Percentiles rank a stretch among this genome's conserved stretches.
phyloP scores from a whole-genome alignment of 2,329 filamentous ascomycete species.

The Aspergillus awamori region DNA sequence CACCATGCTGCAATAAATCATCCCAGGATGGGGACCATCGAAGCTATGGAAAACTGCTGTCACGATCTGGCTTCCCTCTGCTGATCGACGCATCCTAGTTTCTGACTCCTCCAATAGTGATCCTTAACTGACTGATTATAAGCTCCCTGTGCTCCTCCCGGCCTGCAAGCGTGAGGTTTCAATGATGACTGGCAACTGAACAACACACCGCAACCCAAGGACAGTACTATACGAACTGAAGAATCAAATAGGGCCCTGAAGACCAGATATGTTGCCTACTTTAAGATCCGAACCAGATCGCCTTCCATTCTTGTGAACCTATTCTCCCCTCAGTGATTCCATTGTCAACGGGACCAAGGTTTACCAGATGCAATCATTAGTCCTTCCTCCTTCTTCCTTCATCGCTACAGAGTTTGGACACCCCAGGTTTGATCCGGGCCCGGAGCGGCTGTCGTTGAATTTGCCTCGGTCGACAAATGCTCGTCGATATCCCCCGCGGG shows the following conservation, averaged over 20 bases:
- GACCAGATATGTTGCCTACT: slow-evolving; percentile 35
- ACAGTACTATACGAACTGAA: slow-evolving; percentile 1
- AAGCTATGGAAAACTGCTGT: slow-evolving; percentile 42
- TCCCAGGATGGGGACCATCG: slow-evolving; percentile 36
- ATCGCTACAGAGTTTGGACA: slow-evolving; percentile 41
- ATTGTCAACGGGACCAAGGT: slow-evolving; percentile 14
- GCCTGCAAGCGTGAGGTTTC: slow-evolving; percentile 19
- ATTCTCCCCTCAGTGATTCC: slow-evolving; percentile 3
- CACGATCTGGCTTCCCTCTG: slow-evolving; percentile 39
- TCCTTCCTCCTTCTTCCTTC: slow-evolving; percentile 43
- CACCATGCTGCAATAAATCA: slow-evolving; percentile 42
- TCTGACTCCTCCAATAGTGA: slow-evolving; percentile 43
- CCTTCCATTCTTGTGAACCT: slow-evolving; percentile 31
- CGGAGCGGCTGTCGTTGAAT: slow-evolving; percentile 40
- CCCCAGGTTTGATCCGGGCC: slow-evolving; percentile 36
- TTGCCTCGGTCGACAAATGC: slow-evolving; percentile 40
- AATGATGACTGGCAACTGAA: slow-evolving; percentile 33
- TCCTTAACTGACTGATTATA: slow-evolving; percentile 37
- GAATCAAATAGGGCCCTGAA: slow-evolving; percentile 12
- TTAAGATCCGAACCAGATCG: slow-evolving; percentile 22
- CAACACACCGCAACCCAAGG: slow-evolving; percentile 21
- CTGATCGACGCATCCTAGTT: slow-evolving; percentile 41
- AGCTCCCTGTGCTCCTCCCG: slow-evolving; percentile 33
- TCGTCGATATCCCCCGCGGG: slow-evolving; percentile 43
- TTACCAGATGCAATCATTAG: slow-evolving; percentile 46